These are phyloP conservation scores for Lithohypha guttulata DNA, from an alignment of 2,329 filamentous ascomycete genomes.

Conservation along the genomic window DNA sequence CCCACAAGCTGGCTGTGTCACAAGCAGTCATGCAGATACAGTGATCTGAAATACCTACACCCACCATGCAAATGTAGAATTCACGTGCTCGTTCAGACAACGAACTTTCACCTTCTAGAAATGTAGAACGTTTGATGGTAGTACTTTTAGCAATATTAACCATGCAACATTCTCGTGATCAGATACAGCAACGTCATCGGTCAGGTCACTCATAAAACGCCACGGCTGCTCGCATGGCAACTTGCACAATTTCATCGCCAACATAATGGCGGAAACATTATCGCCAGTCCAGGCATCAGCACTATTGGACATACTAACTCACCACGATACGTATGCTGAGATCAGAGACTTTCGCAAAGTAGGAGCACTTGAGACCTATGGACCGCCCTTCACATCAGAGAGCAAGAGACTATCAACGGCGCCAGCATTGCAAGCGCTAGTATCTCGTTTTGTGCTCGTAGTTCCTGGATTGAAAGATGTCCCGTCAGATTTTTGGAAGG, in stretches of 20 bases:
- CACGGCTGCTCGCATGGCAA: no score
- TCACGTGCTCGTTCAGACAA: no score
- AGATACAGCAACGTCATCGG: background rate
- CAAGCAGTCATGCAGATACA: no score
- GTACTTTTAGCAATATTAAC: no score
- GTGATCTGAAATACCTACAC: no score
- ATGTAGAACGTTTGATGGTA: no score
- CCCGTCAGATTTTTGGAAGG: constrained; percentile 53
- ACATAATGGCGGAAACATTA: constrained; percentile 23
- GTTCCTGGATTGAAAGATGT: constrained; percentile 58
- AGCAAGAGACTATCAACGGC: constrained; percentile 38
- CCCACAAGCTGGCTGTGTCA: no score
- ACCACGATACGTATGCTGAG: constrained; percentile 50
- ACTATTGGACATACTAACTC: constrained; percentile 45
- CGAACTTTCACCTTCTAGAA: no score
- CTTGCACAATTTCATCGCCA: background rate
- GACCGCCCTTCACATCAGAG: constrained; percentile 50
- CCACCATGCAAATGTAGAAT: no score
- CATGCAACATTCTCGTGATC: no score
- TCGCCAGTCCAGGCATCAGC: constrained; percentile 38
- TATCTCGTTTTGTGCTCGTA: constrained; percentile 53
- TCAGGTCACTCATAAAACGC: no score
- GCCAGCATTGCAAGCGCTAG: constrained; percentile 58
- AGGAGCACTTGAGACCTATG: constrained; percentile 54
- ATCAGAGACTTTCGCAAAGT: constrained; percentile 61